Percentiles rank a stretch among this genome's conserved stretches.
phyloP scores from a whole-genome alignment of 768 basidiomycete species.

The Kwoniella shandongensis region DNA sequence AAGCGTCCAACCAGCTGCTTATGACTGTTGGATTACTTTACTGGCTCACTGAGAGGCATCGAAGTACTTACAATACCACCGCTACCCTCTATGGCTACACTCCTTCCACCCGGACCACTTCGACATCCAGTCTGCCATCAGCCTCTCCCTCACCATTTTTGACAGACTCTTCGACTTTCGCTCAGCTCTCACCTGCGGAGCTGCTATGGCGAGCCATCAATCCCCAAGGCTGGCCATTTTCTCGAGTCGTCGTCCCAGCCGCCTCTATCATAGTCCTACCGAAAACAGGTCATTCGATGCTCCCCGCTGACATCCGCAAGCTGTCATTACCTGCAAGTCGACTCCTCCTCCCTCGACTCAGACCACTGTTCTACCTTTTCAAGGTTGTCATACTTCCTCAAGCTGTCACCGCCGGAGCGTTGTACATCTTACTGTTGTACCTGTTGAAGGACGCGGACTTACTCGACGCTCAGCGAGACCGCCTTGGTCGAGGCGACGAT shows the following conservation, averaged over 20 bases:
- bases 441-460: slow-evolving; percentile 88
- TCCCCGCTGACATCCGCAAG: slow-evolving; percentile 41
- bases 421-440: slow-evolving; percentile 78
- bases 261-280: slow-evolving; percentile 69
- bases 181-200: slow-evolving; percentile 19
- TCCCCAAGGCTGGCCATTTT: slow-evolving; percentile 32
- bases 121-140: background rate
- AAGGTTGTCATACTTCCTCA: slow-evolving; percentile 86
- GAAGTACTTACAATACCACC: slow-evolving; percentile 21
- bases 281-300: slow-evolving; percentile 31
- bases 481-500: slow-evolving; percentile 45
- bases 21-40: slow-evolving; percentile 44
- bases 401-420: slow-evolving; percentile 66
- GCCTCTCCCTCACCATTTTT: slow-evolving; percentile 16
- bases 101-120: slow-evolving; percentile 8
- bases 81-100: slow-evolving; percentile 47
- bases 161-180: slow-evolving; percentile 8
- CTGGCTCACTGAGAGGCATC: slow-evolving; percentile 44
- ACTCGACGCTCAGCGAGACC: slow-evolving; percentile 71
- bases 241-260: slow-evolving; percentile 35
- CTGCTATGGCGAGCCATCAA: slow-evolving; percentile 47
- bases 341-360: slow-evolving; percentile 49
- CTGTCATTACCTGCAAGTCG: slow-evolving; percentile 34
- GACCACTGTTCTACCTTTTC: slow-evolving; percentile 68
- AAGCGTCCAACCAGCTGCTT: slow-evolving; percentile 29